Percentiles rank a stretch among this genome's conserved stretches.
phyloP scores from a whole-genome alignment of 75 land plant genomes.

The Cunninghamia lanceolata region DNA sequence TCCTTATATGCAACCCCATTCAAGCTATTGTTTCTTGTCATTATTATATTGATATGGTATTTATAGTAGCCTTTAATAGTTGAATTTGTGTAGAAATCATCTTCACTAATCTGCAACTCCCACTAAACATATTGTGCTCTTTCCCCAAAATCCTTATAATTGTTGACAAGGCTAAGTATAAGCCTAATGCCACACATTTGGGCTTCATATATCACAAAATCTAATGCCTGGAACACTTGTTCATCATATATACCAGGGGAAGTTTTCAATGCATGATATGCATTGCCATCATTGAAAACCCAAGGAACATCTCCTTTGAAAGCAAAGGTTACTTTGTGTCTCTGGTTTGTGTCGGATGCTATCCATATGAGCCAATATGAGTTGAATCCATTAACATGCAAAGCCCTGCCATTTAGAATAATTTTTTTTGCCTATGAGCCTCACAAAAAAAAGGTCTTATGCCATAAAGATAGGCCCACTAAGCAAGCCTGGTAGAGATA shows the following conservation, averaged over 20 bases:
- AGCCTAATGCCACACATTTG: conserved; percentile 37
- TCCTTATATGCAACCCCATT: no score
- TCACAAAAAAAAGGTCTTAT: no score
- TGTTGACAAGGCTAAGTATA: conserved; percentile 54
- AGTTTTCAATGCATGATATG: conserved; percentile 24
- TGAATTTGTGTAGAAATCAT: no score
- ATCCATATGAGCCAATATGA: conserved; percentile 76
- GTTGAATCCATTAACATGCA: conserved; percentile 75
- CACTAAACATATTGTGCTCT: conserved; percentile 62
- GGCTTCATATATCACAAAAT: conserved; percentile 54
- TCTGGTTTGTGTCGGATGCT: conserved; percentile 34
- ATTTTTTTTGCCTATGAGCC: no score
- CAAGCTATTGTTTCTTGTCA: no score
- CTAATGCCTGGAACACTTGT: conserved; percentile 48
- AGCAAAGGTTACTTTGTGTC: conserved; percentile 40
- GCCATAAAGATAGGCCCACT: no score
- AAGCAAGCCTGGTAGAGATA: no score
- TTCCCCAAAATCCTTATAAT: no score
- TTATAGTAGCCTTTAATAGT: no score
- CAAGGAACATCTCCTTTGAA: conserved; percentile 61
- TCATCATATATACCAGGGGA: conserved; percentile 46
- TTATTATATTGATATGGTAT: no score
- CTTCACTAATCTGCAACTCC: conserved; percentile 18
- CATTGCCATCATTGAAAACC: conserved; percentile 60
- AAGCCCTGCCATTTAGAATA: conserved; percentile 31